Evolutionary conservation across 2,329 filamentous ascomycete genomes (phyloP), one percentile per base, ranked within the genome.

Genomic region (Botrytis pseudocinerea): DNA sequence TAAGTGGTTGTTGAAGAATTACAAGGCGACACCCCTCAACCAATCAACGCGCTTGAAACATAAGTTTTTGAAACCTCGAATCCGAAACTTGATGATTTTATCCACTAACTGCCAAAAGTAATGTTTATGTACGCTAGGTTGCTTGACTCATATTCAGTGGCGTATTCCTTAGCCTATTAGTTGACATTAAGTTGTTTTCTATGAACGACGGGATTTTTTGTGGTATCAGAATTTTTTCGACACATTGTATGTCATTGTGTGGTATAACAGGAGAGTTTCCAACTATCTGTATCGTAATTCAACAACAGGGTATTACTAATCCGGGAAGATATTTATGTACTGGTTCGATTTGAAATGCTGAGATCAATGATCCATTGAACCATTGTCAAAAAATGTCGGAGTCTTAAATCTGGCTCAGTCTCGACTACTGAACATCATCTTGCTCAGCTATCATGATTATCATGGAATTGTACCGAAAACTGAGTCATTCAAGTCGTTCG

Each of bases 21-120:
- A 32, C 32, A 35, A 22, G 38, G 28, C 20, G n/a, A 16, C 5
- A 18, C 8, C 20, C 14, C 61, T 28, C 9, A 14, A 22, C 70
- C 70, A 66, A 71, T 68, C 70, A 72, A 40, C 18, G 28, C 48
- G 32, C 48, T 18, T 59, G 61, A 66, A 71, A 71, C 70, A n/a
- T 12, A 22, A 40, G 3, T 42, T 22, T 57, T 65, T 57, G 61
- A 65, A 62, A 54, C 59, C 20, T 22, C 40, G 40, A 12, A 1
- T 20, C 22, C 28, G 40, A 44, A 63, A 63, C 40, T 44, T 32
- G 40, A 4, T 32, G 35, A 42, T 62, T n/a, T 14, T n/a, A 54
- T n/a, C 35, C 35, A 62, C 51, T 16, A 18, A 28, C n/a, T 32
- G 51, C n/a, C 51, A 57, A 57, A 28, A 57, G 51, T 28, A 57